phyloP scores from a whole-genome alignment of 345 rosid genomes.

The Dipteronia sinensis region DNA sequence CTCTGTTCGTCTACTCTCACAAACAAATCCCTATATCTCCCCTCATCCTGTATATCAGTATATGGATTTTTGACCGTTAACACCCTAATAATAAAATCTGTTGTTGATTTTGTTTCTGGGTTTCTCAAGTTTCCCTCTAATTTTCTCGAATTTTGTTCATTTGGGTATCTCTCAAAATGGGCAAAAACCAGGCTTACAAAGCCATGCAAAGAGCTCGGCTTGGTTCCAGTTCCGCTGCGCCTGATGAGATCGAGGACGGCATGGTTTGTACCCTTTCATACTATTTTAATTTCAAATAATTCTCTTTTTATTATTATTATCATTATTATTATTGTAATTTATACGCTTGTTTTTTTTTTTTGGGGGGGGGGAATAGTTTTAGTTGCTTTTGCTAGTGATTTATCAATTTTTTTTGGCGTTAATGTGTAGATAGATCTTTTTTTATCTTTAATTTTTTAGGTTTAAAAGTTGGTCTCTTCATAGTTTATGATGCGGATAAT shows the following conservation, averaged over 20 bases:
- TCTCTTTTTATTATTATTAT: not conserved
- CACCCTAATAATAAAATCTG: not conserved
- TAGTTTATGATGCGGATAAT: not conserved
- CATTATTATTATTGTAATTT: no score
- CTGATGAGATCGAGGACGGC: slow-evolving; percentile 96
- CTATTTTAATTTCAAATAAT: slow-evolving; percentile 3
- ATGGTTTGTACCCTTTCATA: slow-evolving; percentile 97
- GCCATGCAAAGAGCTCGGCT: slow-evolving; percentile 96
- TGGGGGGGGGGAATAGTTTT: not conserved
- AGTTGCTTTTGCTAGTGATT: not conserved
- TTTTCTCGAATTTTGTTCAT: not conserved
- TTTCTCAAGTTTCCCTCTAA: not conserved
- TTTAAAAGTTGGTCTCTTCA: not conserved
- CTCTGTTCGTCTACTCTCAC: not conserved
- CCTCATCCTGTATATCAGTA: not conserved
- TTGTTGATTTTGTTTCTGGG: slow-evolving; percentile 2
- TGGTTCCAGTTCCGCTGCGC: slow-evolving; percentile 81
- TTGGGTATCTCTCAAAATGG: slow-evolving; percentile 55
- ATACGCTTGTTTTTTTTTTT: not conserved
- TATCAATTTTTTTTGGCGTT: not conserved
- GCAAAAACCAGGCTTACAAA: slow-evolving; percentile 98
- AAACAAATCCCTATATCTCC: slow-evolving; percentile 3
- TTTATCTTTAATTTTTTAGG: not conserved
- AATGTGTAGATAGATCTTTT: not conserved
- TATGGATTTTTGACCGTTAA: slow-evolving; percentile 21